Base-by-base conservation (phyloP, 169 alveolate species). In the Cardiosporidium cionae region DNA sequence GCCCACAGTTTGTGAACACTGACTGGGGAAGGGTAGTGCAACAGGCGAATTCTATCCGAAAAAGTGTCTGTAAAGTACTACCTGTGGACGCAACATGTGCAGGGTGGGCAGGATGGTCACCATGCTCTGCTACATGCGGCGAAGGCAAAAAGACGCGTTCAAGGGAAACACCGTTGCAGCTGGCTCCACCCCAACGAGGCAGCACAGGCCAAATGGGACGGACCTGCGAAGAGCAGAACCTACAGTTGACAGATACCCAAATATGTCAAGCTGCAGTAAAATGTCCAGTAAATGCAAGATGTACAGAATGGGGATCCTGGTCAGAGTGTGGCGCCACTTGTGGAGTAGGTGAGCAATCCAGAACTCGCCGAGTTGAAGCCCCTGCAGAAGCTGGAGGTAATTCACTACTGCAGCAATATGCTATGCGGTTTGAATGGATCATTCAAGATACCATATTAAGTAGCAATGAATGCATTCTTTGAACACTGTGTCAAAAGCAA, bases 61-160 rank as follows among this genome's bases (percentile, higher is more conserved):
- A 36, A 58, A 76, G 65, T 37, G 83, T 73, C 32, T 77, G 83
- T 58, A 32, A 2, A 32, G 70, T 32, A 27, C 37, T 77, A 63
- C 74, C 83, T 3, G n/a, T 33, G 66, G 80, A 83, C 32, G 84
- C 87, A 32, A 65, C 58, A 7, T 36, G 84, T 32, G 70, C 84
- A 29, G 78, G 71, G 2, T 84, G 86, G 86, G 62, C 83, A 32
- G 72, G 68, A 0, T 84, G 81, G 83, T 63, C 81, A 5, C 84
- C 85, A 0, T 84, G 89, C 62, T 62, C 62, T 33, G 87, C 65
- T 29, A 34, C 83, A 3, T 84, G 89, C 53, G 85, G 87, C 1
- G 34, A 27, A 32, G 89, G 89, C 2, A 25, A 2, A 22, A 76
- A 81, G 32, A 31, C 5, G 3, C 65, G 85, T 58, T 53, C 58